Conservation (phyloP, 495 filamentous ascomycete species). For the Aspergillus homomorphus region DNA sequence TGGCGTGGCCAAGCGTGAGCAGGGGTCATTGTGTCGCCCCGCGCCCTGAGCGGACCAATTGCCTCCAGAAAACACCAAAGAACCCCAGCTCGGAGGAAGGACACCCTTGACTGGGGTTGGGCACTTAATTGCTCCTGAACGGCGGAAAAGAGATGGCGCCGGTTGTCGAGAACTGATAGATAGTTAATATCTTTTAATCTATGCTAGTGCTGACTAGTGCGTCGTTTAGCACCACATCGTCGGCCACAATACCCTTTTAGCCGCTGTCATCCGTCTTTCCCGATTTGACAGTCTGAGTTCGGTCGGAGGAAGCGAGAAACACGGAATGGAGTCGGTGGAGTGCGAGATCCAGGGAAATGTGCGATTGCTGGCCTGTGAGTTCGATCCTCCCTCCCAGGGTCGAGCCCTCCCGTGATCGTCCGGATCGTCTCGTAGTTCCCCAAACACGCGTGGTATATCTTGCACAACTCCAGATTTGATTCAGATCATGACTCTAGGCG, state of each 20-base stretch:
- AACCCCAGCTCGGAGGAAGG: too few relatives aligned
- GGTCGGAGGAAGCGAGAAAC: background rate
- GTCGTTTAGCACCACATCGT: background rate
- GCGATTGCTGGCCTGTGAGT: conserved; percentile 4
- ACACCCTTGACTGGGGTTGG: background rate
- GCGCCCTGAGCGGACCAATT: background rate
- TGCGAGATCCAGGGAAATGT: background rate
- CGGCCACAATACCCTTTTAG: background rate
- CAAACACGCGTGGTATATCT: background rate
- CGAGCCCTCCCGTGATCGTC: background rate
- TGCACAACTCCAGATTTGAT: background rate
- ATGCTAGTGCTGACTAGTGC: background rate
- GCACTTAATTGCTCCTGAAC: background rate
- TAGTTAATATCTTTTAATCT: background rate
- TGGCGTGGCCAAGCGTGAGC: background rate
- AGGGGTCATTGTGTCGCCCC: background rate
- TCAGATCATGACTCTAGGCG: background rate
- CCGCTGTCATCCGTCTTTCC: background rate
- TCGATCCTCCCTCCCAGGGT: background rate
- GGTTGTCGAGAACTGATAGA: background rate
- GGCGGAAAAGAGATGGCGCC: background rate
- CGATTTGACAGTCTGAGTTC: background rate
- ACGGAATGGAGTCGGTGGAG: background rate
- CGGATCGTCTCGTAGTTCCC: background rate
- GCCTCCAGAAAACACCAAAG: too few relatives aligned